Conservation (phyloP, 2,329 filamentous ascomycete genomes). For the Hypoxylon sp. region DNA sequence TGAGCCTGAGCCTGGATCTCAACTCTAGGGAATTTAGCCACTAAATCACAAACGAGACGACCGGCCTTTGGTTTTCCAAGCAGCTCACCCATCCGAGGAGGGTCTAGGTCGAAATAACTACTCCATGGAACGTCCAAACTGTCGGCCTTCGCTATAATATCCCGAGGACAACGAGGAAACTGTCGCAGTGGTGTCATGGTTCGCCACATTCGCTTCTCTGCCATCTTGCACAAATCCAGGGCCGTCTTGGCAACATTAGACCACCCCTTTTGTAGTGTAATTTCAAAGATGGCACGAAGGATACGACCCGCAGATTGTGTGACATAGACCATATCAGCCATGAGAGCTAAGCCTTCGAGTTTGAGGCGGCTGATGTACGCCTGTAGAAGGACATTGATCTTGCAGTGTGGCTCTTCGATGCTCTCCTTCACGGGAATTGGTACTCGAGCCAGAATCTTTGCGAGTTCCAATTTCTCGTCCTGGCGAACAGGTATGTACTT, state of each 20-base stretch:
- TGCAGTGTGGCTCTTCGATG: conserved; percentile 95
- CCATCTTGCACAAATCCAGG: conserved; percentile 97
- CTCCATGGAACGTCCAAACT: conserved; percentile 94
- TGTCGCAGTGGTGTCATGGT: conserved; percentile 97
- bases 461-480: conserved; percentile 96
- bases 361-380: conserved; percentile 96
- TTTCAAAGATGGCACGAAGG: conserved; percentile 94
- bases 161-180: conserved; percentile 83
- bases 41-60: conserved; percentile 84
- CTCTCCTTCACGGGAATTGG: conserved; percentile 98
- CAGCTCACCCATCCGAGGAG: conserved; percentile 95
- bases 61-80: conserved; percentile 91
- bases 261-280: conserved; percentile 97
- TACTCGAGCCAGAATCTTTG: conserved; percentile 88
- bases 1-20: conserved; percentile 95
- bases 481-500: conserved; percentile 98
- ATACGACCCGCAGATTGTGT: conserved; percentile 98
- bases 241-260: conserved; percentile 92
- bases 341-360: conserved; percentile 91
- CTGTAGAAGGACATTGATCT: conserved; percentile 97
- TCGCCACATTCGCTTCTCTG: conserved; percentile 99
- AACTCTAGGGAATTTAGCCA: conserved; percentile 92
- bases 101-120: conserved; percentile 95
- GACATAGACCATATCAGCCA: conserved; percentile 99
- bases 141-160: conserved; percentile 93